Conservation (phyloP, 2,329 filamentous ascomycete genomes). For the Fusarium aywerte region DNA sequence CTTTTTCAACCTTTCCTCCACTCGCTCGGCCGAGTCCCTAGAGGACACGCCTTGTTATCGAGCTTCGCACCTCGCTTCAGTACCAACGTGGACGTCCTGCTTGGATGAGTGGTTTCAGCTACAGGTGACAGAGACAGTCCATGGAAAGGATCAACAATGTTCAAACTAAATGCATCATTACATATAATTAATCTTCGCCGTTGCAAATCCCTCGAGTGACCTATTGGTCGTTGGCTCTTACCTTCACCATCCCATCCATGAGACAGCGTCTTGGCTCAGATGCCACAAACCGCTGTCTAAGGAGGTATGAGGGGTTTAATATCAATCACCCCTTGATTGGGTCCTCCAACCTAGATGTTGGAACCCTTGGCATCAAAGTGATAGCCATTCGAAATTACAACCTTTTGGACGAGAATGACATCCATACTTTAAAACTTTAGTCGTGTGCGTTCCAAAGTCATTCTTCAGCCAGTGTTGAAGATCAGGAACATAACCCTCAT, state of each 20-base stretch:
- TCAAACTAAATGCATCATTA: slow-evolving; percentile 23
- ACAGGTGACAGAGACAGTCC: slow-evolving; percentile 29
- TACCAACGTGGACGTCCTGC: slow-evolving; percentile 26
- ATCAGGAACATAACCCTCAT: slow-evolving; percentile 9
- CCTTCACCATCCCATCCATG: slow-evolving; percentile 27
- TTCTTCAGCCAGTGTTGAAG: slow-evolving; percentile 2
- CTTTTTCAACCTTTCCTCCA: slow-evolving; percentile 13
- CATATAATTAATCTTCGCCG: slow-evolving; percentile 31
- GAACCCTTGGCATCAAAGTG: not conserved
- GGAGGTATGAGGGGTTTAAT: slow-evolving; percentile 34
- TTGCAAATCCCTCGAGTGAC: slow-evolving; percentile 6
- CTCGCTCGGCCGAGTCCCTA: slow-evolving; percentile 46
- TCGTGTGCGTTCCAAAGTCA: not conserved
- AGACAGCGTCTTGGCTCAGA: slow-evolving; percentile 35
- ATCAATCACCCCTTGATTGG: slow-evolving; percentile 27
- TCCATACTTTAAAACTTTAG: not conserved
- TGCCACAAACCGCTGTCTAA: slow-evolving; percentile 25
- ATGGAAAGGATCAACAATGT: slow-evolving; percentile 40
- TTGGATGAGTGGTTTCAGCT: slow-evolving; percentile 41
- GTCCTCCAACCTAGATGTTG: slow-evolving; percentile 4
- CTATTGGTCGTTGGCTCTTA: slow-evolving; percentile 16
- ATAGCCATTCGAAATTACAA: not conserved
- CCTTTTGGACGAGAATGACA: not conserved
- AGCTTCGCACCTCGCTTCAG: slow-evolving; percentile 23
- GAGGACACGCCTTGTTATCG: slow-evolving; percentile 25